Base-by-base conservation (phyloP, 441 rosid genomes). In the Viola pubescens region DNA sequence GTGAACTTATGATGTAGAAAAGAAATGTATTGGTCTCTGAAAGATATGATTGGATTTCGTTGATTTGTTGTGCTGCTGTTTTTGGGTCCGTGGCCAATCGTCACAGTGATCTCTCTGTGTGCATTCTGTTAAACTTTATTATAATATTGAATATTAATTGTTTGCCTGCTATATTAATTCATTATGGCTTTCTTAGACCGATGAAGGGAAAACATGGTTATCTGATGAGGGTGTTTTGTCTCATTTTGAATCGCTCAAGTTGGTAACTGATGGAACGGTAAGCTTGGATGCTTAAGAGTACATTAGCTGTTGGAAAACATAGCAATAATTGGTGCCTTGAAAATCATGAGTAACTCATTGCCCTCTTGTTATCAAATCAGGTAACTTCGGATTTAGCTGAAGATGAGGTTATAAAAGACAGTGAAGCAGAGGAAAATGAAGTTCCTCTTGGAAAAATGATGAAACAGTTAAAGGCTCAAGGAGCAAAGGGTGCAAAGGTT, bases 361-460 rank as follows among this genome's bases (percentile, higher is more conserved):
- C 58, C 43, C 43, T 59, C 48, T 56, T 62, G 58, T 40, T 46
- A 16, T 64, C 37, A 53, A 51, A 67, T 77, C 82, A 87, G 99
- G 82, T 69, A 72, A 73, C 62, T 59, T 62, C 81, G 43, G 80
- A 78, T 68, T 50, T 52, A 59, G 68, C 75, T 37, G 81, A 78
- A 55, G 78, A 81, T 56, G 86, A 72, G 67, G 78, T 59, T 76
- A 60, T 70, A 59, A 72, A 77, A 65, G 97, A 80, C 54, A 73
- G 72, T 56, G 94, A 89, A 48, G 81, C 60, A 63, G 99, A 86
- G 71, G 94, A 79, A 59, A 84, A 79, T 67, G 99, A 91, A 66
- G 71, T 80, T 63, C 92, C 98, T 70, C 79, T 91, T 42, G 89
- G 91, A 46, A 82, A 89, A 74, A 89, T 91, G 61, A 61, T 89